Base-by-base conservation (phyloP, 1,284 basidiomycete genomes). In the Thelephora terrestris region DNA sequence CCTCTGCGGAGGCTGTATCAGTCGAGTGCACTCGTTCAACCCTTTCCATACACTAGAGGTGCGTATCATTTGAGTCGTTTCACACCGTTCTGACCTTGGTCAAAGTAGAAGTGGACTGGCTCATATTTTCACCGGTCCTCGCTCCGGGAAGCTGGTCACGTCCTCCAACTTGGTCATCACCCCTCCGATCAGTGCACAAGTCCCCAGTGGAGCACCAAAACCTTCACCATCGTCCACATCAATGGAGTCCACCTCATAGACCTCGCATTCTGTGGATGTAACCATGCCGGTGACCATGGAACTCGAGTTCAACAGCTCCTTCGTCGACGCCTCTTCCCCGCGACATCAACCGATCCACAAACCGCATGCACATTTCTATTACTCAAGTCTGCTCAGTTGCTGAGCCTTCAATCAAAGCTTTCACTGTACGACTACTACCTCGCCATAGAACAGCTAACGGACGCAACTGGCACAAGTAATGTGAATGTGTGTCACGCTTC, bases 331-430 rank as follows among this genome's bases (percentile, higher is more conserved):
- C 49, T 55, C 23, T 62, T 55, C 39, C 61, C 61, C 10, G 50
- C 58, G 0, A 62, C 61, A 0, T 47, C 50, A 10, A 3, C 34
- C 2, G 4, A 27, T 27, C 27, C 10, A 10, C 27, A 27, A 27
- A 27, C 27, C 10, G 27, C 27, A 5, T 27, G 10, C 27, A 27
- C 27, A 27, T 27, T 27, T 27, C 10, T 10, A 27, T 27, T 55
- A 1, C 24, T 55, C 5, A 39, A 47, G 27, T 23, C 18, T 10
- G 61, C 57, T 23, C 55, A 61, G 20, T 43, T 61, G 0, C 50
- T 64, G 0, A 55, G 57, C 6, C 58, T 59, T 9, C 49, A 50
- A 27, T 57, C 58, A 1, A 59, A 59, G 36, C 43, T 52, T 2
- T 52, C 49, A 1, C 46, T 46, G 1, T 51, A 50, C 3, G 39